These are phyloP conservation scores for Beverwykella pulmonaria DNA, from an alignment of 495 filamentous ascomycete species.

Conservation along the genomic window DNA sequence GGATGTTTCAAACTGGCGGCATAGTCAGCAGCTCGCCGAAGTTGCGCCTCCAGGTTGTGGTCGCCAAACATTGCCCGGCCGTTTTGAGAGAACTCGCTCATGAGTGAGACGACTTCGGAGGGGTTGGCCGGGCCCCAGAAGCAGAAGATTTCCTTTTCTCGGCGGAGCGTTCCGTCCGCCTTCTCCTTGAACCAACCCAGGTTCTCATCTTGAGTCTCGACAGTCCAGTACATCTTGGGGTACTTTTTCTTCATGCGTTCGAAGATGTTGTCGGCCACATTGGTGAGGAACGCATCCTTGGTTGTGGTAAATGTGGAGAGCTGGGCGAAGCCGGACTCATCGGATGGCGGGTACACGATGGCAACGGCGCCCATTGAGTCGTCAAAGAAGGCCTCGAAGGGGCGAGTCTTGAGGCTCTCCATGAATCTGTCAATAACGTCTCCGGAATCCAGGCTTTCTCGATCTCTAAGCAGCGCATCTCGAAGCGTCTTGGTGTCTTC, in stretches of 20 bases:
- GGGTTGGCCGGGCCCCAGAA: conserved; percentile 90
- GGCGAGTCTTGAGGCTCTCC: conserved; percentile 69
- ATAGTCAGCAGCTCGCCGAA: conserved; percentile 73
- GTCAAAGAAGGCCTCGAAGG: conserved; percentile 94
- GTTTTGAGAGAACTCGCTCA: conserved; percentile 82
- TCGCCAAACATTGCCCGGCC: conserved; percentile 88
- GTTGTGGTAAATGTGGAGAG: conserved; percentile 93
- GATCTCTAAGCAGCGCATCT: conserved; percentile 80
- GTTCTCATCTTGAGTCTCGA: conserved; percentile 95
- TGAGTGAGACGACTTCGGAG: conserved; percentile 83
- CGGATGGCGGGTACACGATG: conserved; percentile 77
- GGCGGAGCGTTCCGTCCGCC: conserved; percentile 85
- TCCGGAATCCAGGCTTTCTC: conserved; percentile 79
- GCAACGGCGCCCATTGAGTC: conserved; percentile 95
- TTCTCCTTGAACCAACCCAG: conserved; percentile 99
- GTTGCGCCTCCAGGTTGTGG: conserved; percentile 82
- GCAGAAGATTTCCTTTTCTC: conserved; percentile 87
- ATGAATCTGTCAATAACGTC: conserved; percentile 86
- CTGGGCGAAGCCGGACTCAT: conserved; percentile 63
- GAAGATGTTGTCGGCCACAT: conserved; percentile 97
- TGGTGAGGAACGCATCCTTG: conserved; percentile 92
- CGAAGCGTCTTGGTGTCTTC: conserved; percentile 75
- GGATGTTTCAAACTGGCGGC: conserved; percentile 59
- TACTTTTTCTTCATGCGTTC: conserved; percentile 89
- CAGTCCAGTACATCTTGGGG: conserved; percentile 92